Conservation (phyloP, 495 filamentous ascomycete genomes). For the Acidiella bohemica region DNA sequence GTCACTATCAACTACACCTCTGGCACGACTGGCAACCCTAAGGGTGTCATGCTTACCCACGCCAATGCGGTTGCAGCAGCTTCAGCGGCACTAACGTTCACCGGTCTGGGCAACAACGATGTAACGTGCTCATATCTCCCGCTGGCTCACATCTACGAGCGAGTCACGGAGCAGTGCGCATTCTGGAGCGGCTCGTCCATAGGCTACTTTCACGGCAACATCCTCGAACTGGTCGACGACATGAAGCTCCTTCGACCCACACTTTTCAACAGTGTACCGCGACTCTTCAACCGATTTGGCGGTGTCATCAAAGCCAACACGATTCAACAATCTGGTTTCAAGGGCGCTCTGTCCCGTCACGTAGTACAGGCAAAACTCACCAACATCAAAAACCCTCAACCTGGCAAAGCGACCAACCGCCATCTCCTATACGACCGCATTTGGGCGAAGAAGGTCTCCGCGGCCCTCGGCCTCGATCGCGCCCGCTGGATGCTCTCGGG, state of each 20-base stretch:
- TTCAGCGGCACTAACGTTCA: constrained; percentile 40
- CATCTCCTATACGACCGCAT: constrained; percentile 85
- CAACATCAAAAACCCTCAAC: constrained; percentile 52
- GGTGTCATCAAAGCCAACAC: constrained; percentile 65
- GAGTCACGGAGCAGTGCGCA: constrained; percentile 62
- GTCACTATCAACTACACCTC: constrained; percentile 97
- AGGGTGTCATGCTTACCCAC: constrained; percentile 84
- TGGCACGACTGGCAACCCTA: constrained; percentile 87
- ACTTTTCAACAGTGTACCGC: constrained; percentile 74
- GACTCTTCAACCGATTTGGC: constrained; percentile 86
- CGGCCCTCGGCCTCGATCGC: constrained; percentile 66
- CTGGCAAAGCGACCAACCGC: constrained; percentile 60
- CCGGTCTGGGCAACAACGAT: constrained; percentile 40
- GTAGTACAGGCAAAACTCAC: constrained; percentile 69
- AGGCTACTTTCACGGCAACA: constrained; percentile 92
- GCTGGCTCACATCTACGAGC: constrained; percentile 85
- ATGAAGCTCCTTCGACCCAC: constrained; percentile 76
- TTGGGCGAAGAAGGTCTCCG: constrained; percentile 79
- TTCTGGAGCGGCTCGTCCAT: constrained; percentile 62
- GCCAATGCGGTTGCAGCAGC: constrained; percentile 63
- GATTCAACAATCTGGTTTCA: constrained; percentile 63
- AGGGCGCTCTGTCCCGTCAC: constrained; percentile 67
- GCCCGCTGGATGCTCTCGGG: constrained; percentile 67
- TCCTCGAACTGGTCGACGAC: constrained; percentile 77
- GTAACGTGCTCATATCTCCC: constrained; percentile 76